These are phyloP conservation scores for Pseudogymnoascus sp. DNA, from an alignment of 2,329 filamentous ascomycete genomes.

Conservation along the genomic window DNA sequence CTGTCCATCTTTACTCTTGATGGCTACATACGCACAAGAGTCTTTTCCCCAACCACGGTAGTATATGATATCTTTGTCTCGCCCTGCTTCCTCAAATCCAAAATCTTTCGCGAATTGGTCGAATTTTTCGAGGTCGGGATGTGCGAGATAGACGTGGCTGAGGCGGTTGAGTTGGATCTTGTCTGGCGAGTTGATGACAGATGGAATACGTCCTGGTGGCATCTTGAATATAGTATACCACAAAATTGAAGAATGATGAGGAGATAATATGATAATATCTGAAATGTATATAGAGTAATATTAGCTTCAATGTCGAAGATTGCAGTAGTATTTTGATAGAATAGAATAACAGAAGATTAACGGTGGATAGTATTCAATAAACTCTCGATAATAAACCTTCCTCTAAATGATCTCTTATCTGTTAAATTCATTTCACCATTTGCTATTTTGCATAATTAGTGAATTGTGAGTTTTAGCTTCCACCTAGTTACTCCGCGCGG, in stretches of 20 bases:
- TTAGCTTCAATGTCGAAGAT: not conserved
- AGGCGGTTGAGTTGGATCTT: constrained; percentile 27
- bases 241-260: too few relatives aligned
- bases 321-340: constrained; percentile 2
- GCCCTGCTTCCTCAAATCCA: constrained; percentile 24
- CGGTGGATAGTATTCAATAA: not conserved
- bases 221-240: too few relatives aligned
- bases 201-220: constrained; percentile 16
- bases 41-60: constrained; percentile 14
- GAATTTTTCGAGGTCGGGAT: constrained; percentile 24
- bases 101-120: constrained; percentile 27
- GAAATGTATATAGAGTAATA: too few relatives aligned
- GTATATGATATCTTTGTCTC: constrained; percentile 11
- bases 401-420: too few relatives aligned
- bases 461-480: too few relatives aligned
- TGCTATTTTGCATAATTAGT: too few relatives aligned
- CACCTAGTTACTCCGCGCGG: too few relatives aligned
- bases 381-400: too few relatives aligned
- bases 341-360: not conserved
- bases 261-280: too few relatives aligned
- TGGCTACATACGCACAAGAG: constrained; percentile 10
- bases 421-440: too few relatives aligned
- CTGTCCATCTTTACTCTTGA: not conserved
- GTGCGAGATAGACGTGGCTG: constrained; percentile 27
- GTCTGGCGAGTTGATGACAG: constrained; percentile 12